Base-by-base conservation (phyloP, 2,329 filamentous ascomycete species). In the Botrytis paeoniae region DNA sequence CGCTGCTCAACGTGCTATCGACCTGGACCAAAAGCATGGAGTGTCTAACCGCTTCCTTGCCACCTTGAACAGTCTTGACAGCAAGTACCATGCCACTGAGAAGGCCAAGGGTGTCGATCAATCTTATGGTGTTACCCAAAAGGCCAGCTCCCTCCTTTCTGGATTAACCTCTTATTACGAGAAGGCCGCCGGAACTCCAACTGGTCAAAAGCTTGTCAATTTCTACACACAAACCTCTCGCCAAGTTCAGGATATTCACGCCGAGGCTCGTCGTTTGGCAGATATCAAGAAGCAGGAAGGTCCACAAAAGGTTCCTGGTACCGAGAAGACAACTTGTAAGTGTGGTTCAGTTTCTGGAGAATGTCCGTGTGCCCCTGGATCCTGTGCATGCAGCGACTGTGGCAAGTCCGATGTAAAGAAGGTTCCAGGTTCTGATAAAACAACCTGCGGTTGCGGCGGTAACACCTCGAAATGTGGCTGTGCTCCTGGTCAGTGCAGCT, bases 231-330 rank as follows among this genome's bases (percentile, higher is more conserved):
- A 93, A 78, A 89, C 93, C 76, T 91, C 92, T 82, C 94, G 94
- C 85, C 95, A 98, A 84, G 94, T 98, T 45, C 87, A 94, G 79
- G 96, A 99, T 81, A 96, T 99, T 64, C 96, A 99, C 84, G 88
- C 87, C 75, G 96, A 99, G 87, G 96, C 96, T 45, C 88, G 92
- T 76, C 91, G 96, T 78, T 86, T 99, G 71, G 95, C 95, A 68
- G 90, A 97, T 77, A 83, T 99, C 77, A 98, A 98, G 91, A 91
- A 89, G 81, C 83, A 89, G 75, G 86, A 80, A 81, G 82, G 88
- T 32, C 87, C 86, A 62, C 66, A 75, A 32, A 77, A 77, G 60
- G 78, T 75, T 48, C 63, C 76, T 57, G 77, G 77, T 80, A 85
- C 79, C 77, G 81, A 83, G 72, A 83, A 84, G 74, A 82, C 82